Percentiles rank a stretch among this genome's conserved stretches.
Evolutionary conservation across 345 rosid genomes (phyloP).

Genomic region (Fremontodendron californicum): DNA sequence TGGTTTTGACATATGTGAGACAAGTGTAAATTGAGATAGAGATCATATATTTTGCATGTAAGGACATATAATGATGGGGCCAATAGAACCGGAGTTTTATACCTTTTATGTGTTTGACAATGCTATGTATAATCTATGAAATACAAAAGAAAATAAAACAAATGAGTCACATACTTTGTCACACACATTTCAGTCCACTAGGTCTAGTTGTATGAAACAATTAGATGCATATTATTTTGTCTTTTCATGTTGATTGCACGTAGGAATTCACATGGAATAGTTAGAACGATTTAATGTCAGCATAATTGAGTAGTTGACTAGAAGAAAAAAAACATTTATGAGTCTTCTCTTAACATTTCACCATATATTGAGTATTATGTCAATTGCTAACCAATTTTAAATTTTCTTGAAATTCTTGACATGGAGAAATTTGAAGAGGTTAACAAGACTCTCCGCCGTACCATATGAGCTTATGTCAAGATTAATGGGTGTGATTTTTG

Average conservation of each 20-base stretch:
- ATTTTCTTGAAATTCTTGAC: neutral
- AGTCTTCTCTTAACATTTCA: neutral
- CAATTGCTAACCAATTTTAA: neutral
- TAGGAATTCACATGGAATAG: neutral
- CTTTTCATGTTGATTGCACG: neutral
- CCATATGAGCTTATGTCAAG: neutral
- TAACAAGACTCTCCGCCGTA: neutral
- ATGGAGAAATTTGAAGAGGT: neutral
- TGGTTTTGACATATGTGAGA: no score
- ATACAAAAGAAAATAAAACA: neutral
- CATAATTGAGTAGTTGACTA: conserved; percentile 1
- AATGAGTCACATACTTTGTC: neutral
- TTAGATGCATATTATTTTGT: neutral
- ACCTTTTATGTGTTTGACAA: no score
- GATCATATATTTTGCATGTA: no score
- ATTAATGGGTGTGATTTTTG: neutral
- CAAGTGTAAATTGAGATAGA: no score
- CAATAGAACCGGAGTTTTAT: no score
- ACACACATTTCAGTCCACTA: neutral
- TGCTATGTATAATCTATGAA: neutral
- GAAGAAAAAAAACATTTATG: neutral
- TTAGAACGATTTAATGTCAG: neutral
- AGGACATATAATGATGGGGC: no score
- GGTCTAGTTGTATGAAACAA: neutral
- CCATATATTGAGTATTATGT: neutral